These are phyloP conservation scores for Bathelium albidoporum DNA, from an alignment of 495 filamentous ascomycete genomes.

Conservation along the genomic window DNA sequence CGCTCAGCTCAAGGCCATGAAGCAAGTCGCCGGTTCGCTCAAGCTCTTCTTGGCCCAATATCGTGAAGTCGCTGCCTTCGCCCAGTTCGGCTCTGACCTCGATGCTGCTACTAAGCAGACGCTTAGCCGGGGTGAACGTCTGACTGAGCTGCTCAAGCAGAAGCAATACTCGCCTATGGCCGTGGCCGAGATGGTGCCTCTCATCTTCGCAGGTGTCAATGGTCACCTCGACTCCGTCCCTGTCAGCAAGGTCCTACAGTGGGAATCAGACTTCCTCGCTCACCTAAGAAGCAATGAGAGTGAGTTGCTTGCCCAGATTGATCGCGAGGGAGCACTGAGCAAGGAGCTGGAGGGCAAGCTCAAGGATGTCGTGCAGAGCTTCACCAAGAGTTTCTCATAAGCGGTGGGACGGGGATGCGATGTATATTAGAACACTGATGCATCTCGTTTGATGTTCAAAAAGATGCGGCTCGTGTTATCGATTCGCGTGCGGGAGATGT, in stretches of 20 bases:
- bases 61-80: conserved; percentile 99
- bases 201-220: conserved; percentile 99
- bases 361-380: conserved; percentile 63
- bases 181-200: conserved; percentile 98
- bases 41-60: conserved; percentile 99
- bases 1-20: conserved; percentile 99
- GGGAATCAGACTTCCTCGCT: conserved; percentile 88
- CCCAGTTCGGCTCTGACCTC: conserved; percentile 99
- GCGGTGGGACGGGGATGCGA: neutral
- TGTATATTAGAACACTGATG: conserved; percentile 1
- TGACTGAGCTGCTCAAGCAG: conserved; percentile 98
- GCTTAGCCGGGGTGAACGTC: conserved; percentile 94
- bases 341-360: conserved; percentile 87
- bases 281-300: conserved; percentile 84
- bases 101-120: conserved; percentile 99
- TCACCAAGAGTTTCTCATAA: conserved; percentile 85
- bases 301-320: conserved; percentile 75
- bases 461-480: neutral
- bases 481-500: neutral
- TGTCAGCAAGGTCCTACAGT: conserved; percentile 73
- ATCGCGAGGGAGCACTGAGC: conserved; percentile 91
- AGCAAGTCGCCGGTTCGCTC: conserved; percentile 98
- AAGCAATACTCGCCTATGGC: conserved; percentile 99
- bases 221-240: conserved; percentile 82
- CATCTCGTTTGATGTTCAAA: neutral